Conservation (phyloP, 306 rosid genomes). For the Prinsepia uniflora region DNA sequence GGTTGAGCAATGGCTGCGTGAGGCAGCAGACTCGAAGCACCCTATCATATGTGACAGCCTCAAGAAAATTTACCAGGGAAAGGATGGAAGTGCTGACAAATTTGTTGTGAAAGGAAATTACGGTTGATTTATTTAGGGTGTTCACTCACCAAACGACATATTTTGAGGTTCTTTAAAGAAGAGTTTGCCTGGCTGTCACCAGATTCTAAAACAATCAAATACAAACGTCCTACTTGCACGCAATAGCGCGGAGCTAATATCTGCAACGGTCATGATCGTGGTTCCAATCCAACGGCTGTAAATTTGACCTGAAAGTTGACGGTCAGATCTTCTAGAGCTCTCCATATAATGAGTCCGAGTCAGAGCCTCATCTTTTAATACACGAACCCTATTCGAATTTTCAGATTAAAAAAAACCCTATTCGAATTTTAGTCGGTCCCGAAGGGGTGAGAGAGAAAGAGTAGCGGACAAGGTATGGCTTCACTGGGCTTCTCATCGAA, state of each 20-base stretch:
- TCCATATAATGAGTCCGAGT: background rate
- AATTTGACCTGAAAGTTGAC: background rate
- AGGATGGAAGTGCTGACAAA: too few species aligned
- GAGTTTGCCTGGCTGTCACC: background rate
- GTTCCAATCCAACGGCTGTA: slow-evolving; percentile 25
- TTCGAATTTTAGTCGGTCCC: slow-evolving; percentile 49
- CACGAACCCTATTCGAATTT: slow-evolving; percentile 34
- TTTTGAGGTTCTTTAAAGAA: background rate
- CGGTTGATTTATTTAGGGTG: too few species aligned
- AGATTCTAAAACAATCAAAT: background rate
- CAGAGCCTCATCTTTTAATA: background rate
- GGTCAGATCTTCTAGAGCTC: slow-evolving; percentile 4
- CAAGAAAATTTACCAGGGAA: too few species aligned
- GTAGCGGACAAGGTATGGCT: slow-evolving; percentile 29
- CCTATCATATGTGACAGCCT: too few species aligned
- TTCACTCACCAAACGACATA: too few species aligned
- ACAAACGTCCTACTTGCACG: background rate
- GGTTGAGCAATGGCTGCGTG: slow-evolving; percentile 58
- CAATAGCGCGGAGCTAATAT: background rate
- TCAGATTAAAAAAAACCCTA: too few species aligned
- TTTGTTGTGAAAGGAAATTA: too few species aligned
- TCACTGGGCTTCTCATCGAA: background rate
- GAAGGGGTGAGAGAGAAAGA: background rate
- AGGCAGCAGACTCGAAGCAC: too few species aligned
- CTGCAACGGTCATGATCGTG: background rate